Evolutionary conservation across 1,284 basidiomycete species (phyloP).

Genomic region (Cutaneotrichosporon sp.): DNA sequence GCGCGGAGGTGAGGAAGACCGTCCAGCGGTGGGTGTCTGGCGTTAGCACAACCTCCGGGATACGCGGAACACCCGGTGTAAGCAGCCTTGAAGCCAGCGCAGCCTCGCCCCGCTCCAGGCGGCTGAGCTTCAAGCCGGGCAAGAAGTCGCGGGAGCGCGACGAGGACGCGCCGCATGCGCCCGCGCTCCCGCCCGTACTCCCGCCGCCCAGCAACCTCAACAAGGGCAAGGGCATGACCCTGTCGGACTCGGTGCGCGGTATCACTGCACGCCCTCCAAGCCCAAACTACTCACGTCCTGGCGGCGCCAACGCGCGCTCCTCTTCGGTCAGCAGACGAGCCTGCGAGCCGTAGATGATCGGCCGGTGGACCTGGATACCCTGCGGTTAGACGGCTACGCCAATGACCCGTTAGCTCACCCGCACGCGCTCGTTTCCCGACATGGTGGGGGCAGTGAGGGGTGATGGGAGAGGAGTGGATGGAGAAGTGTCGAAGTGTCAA

Average conservation of each 20-base stretch:
- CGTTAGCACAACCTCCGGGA: slow-evolving; percentile 46
- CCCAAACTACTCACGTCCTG: slow-evolving; percentile 41
- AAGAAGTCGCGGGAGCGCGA: neutral
- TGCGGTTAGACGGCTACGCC: slow-evolving; percentile 45
- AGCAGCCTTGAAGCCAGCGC: neutral
- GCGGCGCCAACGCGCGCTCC: slow-evolving; percentile 57
- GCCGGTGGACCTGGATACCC: slow-evolving; percentile 86
- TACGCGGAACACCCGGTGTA: neutral
- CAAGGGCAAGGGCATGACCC: neutral
- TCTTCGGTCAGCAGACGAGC: slow-evolving; percentile 75
- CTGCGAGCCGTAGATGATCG: slow-evolving; percentile 96
- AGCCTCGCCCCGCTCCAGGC: neutral
- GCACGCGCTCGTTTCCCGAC: slow-evolving; percentile 36
- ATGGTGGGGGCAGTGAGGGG: slow-evolving; percentile 10
- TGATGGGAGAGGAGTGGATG: slow-evolving; percentile 1
- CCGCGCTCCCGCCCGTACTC: neutral
- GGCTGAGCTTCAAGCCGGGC: neutral
- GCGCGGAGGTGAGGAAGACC: slow-evolving; percentile 75
- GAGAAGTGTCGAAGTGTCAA: slow-evolving; percentile 4
- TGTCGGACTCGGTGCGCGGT: neutral
- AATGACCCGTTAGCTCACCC: slow-evolving; percentile 21
- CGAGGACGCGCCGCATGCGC: neutral
- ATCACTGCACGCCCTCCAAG: neutral
- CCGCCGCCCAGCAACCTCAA: neutral
- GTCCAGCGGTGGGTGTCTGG: slow-evolving; percentile 97